Evolutionary conservation across 129 eudicot species (phyloP).

Genomic region (Tanacetum coccineum): DNA sequence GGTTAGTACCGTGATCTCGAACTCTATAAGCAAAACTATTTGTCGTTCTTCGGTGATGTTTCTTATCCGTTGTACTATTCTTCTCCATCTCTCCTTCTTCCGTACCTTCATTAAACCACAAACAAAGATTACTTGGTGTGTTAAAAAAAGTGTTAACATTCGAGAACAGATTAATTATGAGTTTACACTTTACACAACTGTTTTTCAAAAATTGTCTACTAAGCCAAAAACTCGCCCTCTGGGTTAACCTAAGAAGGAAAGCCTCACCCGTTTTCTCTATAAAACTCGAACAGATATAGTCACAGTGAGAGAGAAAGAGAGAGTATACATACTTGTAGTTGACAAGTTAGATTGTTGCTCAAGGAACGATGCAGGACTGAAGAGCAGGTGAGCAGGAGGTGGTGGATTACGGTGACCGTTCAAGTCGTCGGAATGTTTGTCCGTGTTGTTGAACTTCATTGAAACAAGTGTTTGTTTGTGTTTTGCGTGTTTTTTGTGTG

Average conservation of each 20-base stretch:
- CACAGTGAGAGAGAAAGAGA: no score
- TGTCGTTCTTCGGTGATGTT: constrained; percentile 15
- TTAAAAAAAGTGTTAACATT: no score
- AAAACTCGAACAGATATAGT: no score
- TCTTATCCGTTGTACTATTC: constrained; percentile 17
- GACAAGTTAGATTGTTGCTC: background rate
- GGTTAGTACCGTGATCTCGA: constrained; percentile 47
- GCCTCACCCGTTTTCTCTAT: no score
- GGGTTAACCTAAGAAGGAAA: no score
- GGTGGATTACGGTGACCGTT: background rate
- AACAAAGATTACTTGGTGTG: background rate
- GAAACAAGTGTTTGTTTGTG: background rate
- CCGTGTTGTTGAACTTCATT: background rate
- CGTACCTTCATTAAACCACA: constrained; percentile 14
- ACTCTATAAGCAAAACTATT: constrained; percentile 41
- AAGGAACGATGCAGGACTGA: constrained; percentile 17
- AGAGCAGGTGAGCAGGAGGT: constrained; percentile 1
- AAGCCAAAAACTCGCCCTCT: no score
- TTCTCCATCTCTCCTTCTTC: constrained; percentile 24
- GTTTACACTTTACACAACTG: no score
- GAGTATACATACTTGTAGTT: constrained; percentile 1
- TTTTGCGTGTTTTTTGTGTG: background rate
- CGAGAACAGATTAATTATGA: no score
- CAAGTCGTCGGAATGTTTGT: constrained; percentile 3
- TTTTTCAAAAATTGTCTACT: no score